Evolutionary conservation across 2,329 filamentous ascomycete genomes (phyloP).

Genomic region (Pseudogymnoascus sp.): DNA sequence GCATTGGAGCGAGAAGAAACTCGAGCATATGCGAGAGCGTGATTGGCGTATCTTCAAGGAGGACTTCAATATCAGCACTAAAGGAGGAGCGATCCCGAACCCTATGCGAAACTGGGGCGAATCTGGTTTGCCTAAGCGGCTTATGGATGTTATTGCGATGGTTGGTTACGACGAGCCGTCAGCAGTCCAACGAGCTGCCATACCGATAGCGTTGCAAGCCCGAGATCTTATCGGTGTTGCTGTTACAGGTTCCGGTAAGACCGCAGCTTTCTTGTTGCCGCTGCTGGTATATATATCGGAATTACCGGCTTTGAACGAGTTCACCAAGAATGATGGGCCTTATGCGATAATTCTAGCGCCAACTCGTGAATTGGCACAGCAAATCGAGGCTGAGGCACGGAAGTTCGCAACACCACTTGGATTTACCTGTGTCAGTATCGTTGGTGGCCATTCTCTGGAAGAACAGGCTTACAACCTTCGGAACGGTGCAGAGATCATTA

Average conservation of each 20-base stretch:
- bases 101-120: constrained; percentile 95
- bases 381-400: constrained; percentile 88
- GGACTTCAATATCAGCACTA: constrained; percentile 93
- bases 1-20: constrained; percentile 90
- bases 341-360: constrained; percentile 97
- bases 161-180: constrained; percentile 91
- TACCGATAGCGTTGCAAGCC: constrained; percentile 86
- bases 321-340: constrained; percentile 87
- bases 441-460: constrained; percentile 93
- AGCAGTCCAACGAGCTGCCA: constrained; percentile 86
- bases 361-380: constrained; percentile 93
- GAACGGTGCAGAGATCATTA: constrained; percentile 93
- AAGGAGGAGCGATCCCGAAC: constrained; percentile 85
- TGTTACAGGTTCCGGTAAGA: constrained; percentile 97
- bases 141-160: constrained; percentile 73
- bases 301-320: constrained; percentile 74
- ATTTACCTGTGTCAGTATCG: constrained; percentile 92
- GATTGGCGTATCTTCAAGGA: constrained; percentile 99
- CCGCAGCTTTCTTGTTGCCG: constrained; percentile 86
- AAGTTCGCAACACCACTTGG: constrained; percentile 88
- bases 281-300: constrained; percentile 91
- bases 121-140: constrained; percentile 66
- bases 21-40: constrained; percentile 91
- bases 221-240: constrained; percentile 97
- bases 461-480: constrained; percentile 86